Conservation (phyloP, 371 early-diverging fungal species). For the Mortierella sp. region DNA sequence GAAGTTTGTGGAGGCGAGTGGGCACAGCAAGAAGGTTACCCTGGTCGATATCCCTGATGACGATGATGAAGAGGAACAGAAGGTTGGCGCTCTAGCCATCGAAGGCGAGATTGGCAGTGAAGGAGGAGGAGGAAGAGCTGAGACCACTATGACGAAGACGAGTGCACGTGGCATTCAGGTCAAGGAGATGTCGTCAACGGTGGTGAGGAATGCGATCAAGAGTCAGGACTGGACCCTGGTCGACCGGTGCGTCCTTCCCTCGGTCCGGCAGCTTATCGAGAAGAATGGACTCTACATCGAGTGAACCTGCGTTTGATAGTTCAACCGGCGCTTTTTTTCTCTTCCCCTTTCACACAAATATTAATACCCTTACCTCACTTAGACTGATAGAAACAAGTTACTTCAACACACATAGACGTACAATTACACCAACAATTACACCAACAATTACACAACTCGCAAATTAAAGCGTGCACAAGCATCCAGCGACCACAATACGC, state of each 20-base stretch:
- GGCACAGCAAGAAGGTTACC: constrained; percentile 42
- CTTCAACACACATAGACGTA: not conserved
- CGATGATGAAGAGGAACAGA: constrained; percentile 14
- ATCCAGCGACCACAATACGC: not conserved
- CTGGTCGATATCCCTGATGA: constrained; percentile 45
- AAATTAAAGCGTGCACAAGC: not conserved
- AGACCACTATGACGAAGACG: not conserved
- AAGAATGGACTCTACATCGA: constrained; percentile 31
- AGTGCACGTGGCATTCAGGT: constrained; percentile 19
- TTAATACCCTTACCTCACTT: not conserved
- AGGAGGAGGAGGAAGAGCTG: no score
- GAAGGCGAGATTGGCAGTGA: not conserved
- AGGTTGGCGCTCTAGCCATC: not conserved
- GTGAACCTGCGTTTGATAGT: not conserved
- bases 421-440: no score
- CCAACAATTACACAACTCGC: no score
- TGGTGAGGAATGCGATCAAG: constrained; percentile 48
- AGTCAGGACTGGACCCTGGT: constrained; percentile 37
- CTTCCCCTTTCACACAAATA: not conserved
- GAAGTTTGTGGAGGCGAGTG: constrained; percentile 48
- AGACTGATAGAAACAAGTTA: not conserved
- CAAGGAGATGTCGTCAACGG: constrained; percentile 49
- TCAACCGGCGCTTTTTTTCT: not conserved
- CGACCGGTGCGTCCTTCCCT: constrained; percentile 36
- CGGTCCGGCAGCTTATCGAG: constrained; percentile 36